Base-by-base conservation (phyloP, 2,329 filamentous ascomycete genomes). In the Sclerotinia sclerotiorum region DNA sequence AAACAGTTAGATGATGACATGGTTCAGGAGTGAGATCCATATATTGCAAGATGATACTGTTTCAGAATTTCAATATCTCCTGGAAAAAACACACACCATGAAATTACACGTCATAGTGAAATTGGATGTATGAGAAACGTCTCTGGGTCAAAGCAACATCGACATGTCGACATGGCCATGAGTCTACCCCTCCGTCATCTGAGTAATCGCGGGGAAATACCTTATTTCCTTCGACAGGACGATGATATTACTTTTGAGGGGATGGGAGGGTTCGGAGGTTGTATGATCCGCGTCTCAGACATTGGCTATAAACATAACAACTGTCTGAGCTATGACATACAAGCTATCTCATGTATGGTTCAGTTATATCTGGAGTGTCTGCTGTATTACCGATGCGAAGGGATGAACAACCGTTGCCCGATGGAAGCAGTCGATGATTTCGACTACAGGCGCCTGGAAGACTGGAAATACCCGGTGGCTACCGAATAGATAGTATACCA, bases 1-100 rank as follows among this genome's bases (percentile, higher is more conserved):
- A 75, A 68, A 65, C 67, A 68, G 51, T 48, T 70, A 32, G 73
- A 76, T 39, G 68, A 72, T 63, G 70, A 68, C 2, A 69, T 73
- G 64, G 61, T 70, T 13, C 72, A 69, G 74, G 52, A 52, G 62
- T 63, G 51, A 66, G 46, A 44, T 51, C 55, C 32, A 46, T 55
- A 70, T 60, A 54, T 70, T 15, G 63, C 73, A 24, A 75, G 71
- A 39, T 76, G 72, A 72, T 68, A 66, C 15, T 19, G 32, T 49
- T 51, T 44, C 21, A 42, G 32, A 51, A 27, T 35, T 35, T 54
- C 27, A 27, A 48, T 17, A 60, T 54, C 21, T 57, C 27, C 19
- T 15, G 32, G 8, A 29, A 29, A 44, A 10, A 39, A 29, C 11
- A 21, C 13, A 29, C 17, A 27, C 27, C 15, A 48, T 48, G n/a